A percentile compares a stretch with the other conserved stretches of the same genome.
phyloP scores from a whole-genome alignment of 2,329 filamentous ascomycete genomes.

The Paradendryphiella salina region DNA sequence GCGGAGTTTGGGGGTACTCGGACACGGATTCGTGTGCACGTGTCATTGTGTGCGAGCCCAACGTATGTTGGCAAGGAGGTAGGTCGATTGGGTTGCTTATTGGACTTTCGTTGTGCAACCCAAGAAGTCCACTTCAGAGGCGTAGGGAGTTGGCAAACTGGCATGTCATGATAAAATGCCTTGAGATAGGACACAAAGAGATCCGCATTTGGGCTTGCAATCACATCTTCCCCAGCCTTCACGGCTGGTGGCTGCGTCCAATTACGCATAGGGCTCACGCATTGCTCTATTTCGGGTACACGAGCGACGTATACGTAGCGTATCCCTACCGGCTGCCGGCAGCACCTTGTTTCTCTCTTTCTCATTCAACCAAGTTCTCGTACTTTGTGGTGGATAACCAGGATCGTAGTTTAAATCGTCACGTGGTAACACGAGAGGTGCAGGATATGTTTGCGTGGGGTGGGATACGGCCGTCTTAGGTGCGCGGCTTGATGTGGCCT shows the following conservation, averaged over 20 bases:
- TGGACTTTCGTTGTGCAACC: constrained; percentile 28
- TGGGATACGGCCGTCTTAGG: constrained; percentile 1
- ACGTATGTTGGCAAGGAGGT: constrained; percentile 44
- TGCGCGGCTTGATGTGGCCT: constrained; percentile 16
- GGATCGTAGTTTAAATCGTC: constrained; percentile 63
- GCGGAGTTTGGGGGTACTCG: constrained; percentile 54
- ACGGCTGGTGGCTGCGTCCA: constrained; percentile 48
- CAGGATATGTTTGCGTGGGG: constrained; percentile 54
- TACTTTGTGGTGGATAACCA: constrained; percentile 56
- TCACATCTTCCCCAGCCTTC: not conserved
- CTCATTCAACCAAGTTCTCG: constrained; percentile 56
- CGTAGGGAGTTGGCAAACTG: constrained; percentile 51
- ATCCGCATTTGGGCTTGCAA: constrained; percentile 18
- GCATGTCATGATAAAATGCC: constrained; percentile 60
- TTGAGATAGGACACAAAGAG: constrained; percentile 51
- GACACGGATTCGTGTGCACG: constrained; percentile 56
- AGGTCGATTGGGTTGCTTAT: not conserved
- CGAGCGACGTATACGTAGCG: constrained; percentile 60
- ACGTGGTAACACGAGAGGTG: constrained; percentile 61
- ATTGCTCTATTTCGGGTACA: constrained; percentile 48
- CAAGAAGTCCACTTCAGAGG: constrained; percentile 56
- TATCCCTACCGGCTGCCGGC: constrained; percentile 42
- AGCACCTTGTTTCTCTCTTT: constrained; percentile 55
- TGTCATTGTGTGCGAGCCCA: constrained; percentile 50
- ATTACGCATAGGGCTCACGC: constrained; percentile 46